These are phyloP conservation scores for Saccharomyces hybrid DNA, from an alignment of 1,139 yeast species.

Conservation along the genomic window DNA sequence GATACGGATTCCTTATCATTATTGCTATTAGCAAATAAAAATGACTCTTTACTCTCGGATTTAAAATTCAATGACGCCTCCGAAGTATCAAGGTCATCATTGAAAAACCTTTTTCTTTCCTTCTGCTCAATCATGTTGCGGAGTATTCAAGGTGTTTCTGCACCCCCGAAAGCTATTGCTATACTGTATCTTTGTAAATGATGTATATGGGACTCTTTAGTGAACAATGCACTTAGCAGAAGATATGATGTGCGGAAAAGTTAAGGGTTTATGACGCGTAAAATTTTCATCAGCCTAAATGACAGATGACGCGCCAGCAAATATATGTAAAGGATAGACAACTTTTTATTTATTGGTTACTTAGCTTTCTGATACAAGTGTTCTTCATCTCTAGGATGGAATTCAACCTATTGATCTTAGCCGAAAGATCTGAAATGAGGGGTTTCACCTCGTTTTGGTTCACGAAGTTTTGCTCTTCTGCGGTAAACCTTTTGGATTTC, in stretches of 20 bases:
- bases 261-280: not conserved
- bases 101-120: slow-evolving; percentile 12
- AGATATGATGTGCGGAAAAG: not conserved
- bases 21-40: slow-evolving; percentile 6
- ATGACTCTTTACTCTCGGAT: slow-evolving; percentile 8
- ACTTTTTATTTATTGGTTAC: not conserved
- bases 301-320: not conserved
- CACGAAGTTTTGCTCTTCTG: not conserved
- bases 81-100: slow-evolving; percentile 14
- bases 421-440: not conserved
- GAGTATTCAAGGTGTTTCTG: not conserved
- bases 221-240: not conserved
- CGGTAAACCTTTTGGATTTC: not conserved
- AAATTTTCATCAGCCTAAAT: not conserved
- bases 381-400: not conserved
- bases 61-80: not conserved
- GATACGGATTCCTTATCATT: not conserved
- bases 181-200: not conserved
- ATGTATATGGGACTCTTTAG: not conserved
- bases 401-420: not conserved
- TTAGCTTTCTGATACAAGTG: not conserved
- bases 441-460: not conserved
- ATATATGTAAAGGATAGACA: not conserved
- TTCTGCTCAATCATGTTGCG: not conserved
- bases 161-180: not conserved